A percentile compares a stretch with the other conserved stretches of the same genome.
phyloP scores from a whole-genome alignment of 345 rosid genomes.

The Dipteronia sinensis region DNA sequence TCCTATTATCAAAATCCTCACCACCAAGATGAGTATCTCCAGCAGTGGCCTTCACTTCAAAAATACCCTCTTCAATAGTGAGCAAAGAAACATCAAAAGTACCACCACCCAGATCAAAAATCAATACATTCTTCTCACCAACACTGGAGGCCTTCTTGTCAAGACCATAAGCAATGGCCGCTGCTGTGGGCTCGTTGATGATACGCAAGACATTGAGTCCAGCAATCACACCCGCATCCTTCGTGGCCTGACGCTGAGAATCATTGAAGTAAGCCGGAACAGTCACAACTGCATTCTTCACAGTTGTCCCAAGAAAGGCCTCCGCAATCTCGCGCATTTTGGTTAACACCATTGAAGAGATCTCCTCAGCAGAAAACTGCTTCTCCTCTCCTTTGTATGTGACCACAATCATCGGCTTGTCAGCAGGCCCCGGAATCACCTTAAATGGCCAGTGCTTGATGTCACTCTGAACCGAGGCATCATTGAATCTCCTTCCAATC shows the following conservation, averaged over 20 bases:
- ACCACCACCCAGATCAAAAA: slow-evolving; percentile 59
- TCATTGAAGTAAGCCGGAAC: slow-evolving; percentile 61
- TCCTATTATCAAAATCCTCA: slow-evolving; percentile 50
- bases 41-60: slow-evolving; percentile 57
- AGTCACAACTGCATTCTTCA: slow-evolving; percentile 53
- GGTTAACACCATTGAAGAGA: slow-evolving; percentile 53
- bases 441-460: slow-evolving; percentile 49
- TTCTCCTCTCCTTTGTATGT: slow-evolving; percentile 42
- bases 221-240: slow-evolving; percentile 56
- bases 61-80: slow-evolving; percentile 58
- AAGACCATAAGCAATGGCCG: slow-evolving; percentile 61
- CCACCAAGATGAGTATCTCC: slow-evolving; percentile 64
- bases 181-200: slow-evolving; percentile 58
- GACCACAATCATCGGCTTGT: slow-evolving; percentile 42
- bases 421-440: slow-evolving; percentile 38
- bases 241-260: slow-evolving; percentile 60
- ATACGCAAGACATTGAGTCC: slow-evolving; percentile 50
- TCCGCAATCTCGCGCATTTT: slow-evolving; percentile 62
- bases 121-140: slow-evolving; percentile 57
- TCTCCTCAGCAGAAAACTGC: slow-evolving; percentile 53
- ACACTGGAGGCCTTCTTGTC: slow-evolving; percentile 54
- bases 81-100: slow-evolving; percentile 63
- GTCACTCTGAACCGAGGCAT: slow-evolving; percentile 44
- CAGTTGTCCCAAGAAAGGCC: slow-evolving; percentile 43
- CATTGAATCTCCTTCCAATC: slow-evolving; percentile 48